Evolutionary conservation across 2,329 filamentous ascomycete genomes (phyloP).

Genomic region (Sodiomyces alkalinus): DNA sequence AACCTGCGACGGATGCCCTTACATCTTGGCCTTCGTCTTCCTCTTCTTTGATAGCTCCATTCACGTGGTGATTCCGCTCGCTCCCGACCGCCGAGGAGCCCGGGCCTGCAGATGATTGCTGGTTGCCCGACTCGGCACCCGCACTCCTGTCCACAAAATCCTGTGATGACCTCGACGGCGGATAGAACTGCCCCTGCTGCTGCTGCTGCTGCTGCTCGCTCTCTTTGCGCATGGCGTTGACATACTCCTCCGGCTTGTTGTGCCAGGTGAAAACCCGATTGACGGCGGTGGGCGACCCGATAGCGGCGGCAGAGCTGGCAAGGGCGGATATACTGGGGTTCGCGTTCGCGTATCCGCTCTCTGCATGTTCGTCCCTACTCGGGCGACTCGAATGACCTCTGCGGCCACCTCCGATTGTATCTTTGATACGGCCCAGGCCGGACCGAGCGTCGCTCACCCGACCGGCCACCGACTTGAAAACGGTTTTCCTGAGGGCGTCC

Average conservation of each 20-base stretch:
- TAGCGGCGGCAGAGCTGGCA: constrained; percentile 18
- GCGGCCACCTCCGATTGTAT: constrained; percentile 54
- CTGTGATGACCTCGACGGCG: constrained; percentile 1
- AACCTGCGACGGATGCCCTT: constrained; percentile 37
- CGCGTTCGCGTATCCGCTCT: constrained; percentile 17
- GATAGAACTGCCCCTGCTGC: background rate
- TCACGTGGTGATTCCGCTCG: constrained; percentile 2
- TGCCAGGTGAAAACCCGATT: constrained; percentile 47
- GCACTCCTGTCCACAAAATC: constrained; percentile 1
- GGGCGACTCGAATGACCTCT: constrained; percentile 36
- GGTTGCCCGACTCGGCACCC: background rate
- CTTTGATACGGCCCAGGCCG: constrained; percentile 73
- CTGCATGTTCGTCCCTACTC: constrained; percentile 40
- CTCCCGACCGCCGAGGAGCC: constrained; percentile 3
- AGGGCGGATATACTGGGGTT: constrained; percentile 19
- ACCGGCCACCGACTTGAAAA: constrained; percentile 67
- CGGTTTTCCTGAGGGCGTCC: constrained; percentile 44
- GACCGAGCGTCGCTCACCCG: constrained; percentile 69
- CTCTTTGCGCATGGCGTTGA: constrained; percentile 10
- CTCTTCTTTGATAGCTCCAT: constrained; percentile 3
- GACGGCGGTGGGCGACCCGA: constrained; percentile 22
- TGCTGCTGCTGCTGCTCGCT: constrained; percentile 3
- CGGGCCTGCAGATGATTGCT: no score
- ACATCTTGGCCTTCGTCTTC: constrained; percentile 5
- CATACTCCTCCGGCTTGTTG: constrained; percentile 46